A percentile compares a stretch with the other conserved stretches of the same genome.
These are phyloP conservation scores for Volvox reticuliferus DNA, from an alignment of 139 green algal species.

Conservation along the genomic window DNA sequence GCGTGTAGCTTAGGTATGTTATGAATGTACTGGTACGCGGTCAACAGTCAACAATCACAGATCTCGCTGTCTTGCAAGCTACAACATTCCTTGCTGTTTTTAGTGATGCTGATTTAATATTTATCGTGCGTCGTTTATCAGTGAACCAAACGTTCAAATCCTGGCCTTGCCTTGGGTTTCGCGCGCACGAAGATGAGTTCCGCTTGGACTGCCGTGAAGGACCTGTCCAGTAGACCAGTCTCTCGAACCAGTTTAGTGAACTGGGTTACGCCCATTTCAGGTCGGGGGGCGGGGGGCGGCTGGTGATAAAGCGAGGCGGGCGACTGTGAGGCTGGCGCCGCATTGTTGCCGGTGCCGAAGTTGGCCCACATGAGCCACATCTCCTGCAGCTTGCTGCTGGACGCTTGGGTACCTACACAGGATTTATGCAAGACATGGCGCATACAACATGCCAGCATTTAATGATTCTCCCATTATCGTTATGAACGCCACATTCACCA, in stretches of 20 bases:
- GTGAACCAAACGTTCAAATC: not conserved
- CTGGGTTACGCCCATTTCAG: constrained; percentile 60
- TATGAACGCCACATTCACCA: no score
- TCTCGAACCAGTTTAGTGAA: constrained; percentile 83
- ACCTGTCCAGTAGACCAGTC: constrained; percentile 62
- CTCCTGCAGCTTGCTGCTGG: constrained; percentile 42
- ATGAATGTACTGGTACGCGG: not conserved
- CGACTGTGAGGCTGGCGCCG: not conserved
- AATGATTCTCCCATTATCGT: not conserved
- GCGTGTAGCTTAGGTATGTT: not conserved
- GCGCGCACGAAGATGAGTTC: constrained; percentile 79
- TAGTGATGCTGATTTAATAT: not conserved
- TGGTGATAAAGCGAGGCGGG: not conserved
- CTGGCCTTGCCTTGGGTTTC: constrained; percentile 61
- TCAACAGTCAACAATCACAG: not conserved
- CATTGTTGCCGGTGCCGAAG: constrained; percentile 52
- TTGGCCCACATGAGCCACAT: constrained; percentile 57
- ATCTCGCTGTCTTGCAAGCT: not conserved
- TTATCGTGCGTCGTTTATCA: not conserved
- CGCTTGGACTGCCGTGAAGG: constrained; percentile 44
- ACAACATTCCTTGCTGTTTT: not conserved
- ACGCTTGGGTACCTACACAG: not conserved
- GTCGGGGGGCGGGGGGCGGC: not conserved
- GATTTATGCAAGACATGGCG: not conserved
- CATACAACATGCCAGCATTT: not conserved